Conservation (phyloP, 805 yeast species). For the Cephaloascus fragrans region DNA sequence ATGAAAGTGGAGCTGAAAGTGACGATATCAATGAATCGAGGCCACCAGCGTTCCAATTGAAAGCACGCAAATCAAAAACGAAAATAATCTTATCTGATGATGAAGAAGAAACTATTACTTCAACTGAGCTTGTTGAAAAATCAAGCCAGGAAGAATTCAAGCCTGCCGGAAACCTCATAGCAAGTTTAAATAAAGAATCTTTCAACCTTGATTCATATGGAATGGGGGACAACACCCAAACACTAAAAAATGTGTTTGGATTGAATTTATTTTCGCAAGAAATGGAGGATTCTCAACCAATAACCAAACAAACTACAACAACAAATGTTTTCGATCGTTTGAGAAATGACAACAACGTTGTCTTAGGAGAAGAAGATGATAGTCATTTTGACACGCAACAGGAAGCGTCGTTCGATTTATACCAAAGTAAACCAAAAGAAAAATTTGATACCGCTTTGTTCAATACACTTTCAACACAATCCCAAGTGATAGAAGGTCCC, state of each 20-base stretch:
- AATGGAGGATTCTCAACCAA: constrained; percentile 3
- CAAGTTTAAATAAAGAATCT: too few relatives aligned
- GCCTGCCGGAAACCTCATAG: too few relatives aligned
- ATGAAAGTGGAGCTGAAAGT: constrained; percentile 11
- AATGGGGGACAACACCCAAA: constrained; percentile 1
- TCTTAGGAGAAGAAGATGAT: constrained; percentile 4
- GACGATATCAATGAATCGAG: constrained; percentile 11
- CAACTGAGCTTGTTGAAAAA: background rate
- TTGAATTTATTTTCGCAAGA: constrained; percentile 3
- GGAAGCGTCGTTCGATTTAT: background rate
- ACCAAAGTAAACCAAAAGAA: background rate
- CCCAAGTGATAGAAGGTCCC: background rate
- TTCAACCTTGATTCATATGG: too few relatives aligned
- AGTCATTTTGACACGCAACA: background rate
- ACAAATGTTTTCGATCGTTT: constrained; percentile 3
- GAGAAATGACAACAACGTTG: constrained; percentile 3
- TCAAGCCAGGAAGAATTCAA: too few relatives aligned
- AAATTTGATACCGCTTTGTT: background rate
- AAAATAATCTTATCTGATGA: constrained; percentile 7
- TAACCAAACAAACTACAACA: background rate
- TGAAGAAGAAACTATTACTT: constrained; percentile 7
- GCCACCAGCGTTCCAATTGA: constrained; percentile 12
- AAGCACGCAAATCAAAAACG: constrained; percentile 3
- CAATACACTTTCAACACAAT: background rate
- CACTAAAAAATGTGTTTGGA: constrained; percentile 4